Evolutionary conservation across 2,329 filamentous ascomycete species (phyloP), one percentile per base, ranked within the genome.

Genomic region (Metarhizium rileyi): DNA sequence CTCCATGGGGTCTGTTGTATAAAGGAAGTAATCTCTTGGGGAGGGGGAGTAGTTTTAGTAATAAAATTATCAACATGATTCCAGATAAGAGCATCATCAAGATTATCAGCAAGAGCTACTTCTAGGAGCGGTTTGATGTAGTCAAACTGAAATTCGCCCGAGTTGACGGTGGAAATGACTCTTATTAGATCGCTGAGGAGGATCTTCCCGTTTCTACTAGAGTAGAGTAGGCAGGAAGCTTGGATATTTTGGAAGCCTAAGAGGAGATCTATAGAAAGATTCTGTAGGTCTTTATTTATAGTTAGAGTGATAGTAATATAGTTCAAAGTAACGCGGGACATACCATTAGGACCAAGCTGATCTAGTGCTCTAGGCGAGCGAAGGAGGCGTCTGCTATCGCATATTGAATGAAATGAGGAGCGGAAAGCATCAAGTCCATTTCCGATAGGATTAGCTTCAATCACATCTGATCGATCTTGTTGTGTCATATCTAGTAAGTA

Each of bases 1-100:
- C 56, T 55, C 61, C 49, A 61, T 36, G 61, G 63, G 25, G 62
- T 65, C 52, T 65, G 57, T 55, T 60, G 55, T 50, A 62, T n/a
- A 16, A 59, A 63, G 23, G 60, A 63, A 5, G 56, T 49, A 50
- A 56, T 55, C 33, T 54, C 50, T 52, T 51, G 55, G 27, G 57
- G 62, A 50, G 59, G 60, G 28, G 57, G 56, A n/a, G 54, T 60
- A 27, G 47, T 36, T 53, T 59, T 54, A 38, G 16, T 18, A 1
- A 45, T 35, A 20, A 57, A 10, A 41, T 41, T 2, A 7, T 18
- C 23, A 9, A 41, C 38, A 41, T 10, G 38, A 12, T 14, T 14
- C 38, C 38, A 41, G 38, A 41, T 14, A 9, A 23, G 22, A 6
- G 38, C 20, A 41, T 41, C 38, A 10, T 25, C n/a, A 40, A 40